Evolutionary conservation across 306 rosid genomes (phyloP).

Genomic region (Gastrolobium bilobum): DNA sequence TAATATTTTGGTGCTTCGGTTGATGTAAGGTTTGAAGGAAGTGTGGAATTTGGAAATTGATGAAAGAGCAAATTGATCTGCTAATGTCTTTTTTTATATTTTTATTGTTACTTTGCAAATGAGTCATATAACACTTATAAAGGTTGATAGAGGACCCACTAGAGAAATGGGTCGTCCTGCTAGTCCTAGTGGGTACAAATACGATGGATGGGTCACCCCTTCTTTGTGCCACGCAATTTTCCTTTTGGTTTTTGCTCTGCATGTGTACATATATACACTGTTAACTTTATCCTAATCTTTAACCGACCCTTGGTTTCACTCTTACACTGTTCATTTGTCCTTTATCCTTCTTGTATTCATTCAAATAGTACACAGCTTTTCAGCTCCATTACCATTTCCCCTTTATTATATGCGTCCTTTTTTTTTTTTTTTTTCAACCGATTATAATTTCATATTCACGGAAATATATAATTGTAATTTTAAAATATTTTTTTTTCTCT

Average conservation of each 20-base stretch:
- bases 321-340: slow-evolving; percentile 64
- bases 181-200: slow-evolving; percentile 37
- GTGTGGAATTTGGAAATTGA: slow-evolving; percentile 11
- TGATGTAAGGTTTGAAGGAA: not conserved
- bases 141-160: slow-evolving; percentile 47
- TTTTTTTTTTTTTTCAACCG: too few species aligned
- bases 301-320: slow-evolving; percentile 48
- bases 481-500: too few species aligned
- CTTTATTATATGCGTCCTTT: too few species aligned
- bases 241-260: slow-evolving; percentile 23
- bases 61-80: slow-evolving; percentile 33
- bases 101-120: slow-evolving; percentile 49
- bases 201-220: slow-evolving; percentile 44
- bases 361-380: slow-evolving; percentile 42
- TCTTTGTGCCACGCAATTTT: slow-evolving; percentile 59
- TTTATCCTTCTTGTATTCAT: slow-evolving; percentile 39
- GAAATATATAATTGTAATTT: too few species aligned
- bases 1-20: not conserved
- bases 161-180: slow-evolving; percentile 60
- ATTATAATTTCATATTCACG: too few species aligned
- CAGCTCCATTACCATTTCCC: slow-evolving; percentile 33
- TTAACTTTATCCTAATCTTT: slow-evolving; percentile 19
- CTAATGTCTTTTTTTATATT: slow-evolving; percentile 18
- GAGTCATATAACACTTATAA: slow-evolving; percentile 63
- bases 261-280: not conserved